Base-by-base conservation (phyloP, 192 early-diverging fungal species). In the Gryganskiella cystojenkinii region DNA sequence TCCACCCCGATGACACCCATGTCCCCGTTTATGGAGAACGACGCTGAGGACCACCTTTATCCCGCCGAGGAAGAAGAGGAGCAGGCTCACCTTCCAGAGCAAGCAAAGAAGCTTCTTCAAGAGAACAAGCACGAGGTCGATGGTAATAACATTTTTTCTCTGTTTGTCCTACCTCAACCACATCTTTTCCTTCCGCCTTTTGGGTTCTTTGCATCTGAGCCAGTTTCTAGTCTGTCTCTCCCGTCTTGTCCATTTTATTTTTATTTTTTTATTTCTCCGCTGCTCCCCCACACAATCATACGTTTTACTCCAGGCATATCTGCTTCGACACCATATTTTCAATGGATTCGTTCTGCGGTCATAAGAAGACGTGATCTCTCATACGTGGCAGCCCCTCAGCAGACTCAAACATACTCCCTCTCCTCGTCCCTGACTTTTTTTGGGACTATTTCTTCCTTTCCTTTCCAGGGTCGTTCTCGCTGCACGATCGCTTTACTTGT, bases 1-100 rank as follows among this genome's bases (percentile, higher is more conserved):
- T 66, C 71, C 10, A 67, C 71, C 42, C 71, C 74, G 22, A 78
- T 78, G 74, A 78, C 74, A 0, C 74, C 74, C 33, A 78, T 78
- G 74, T 78, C 74, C 35, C 74, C 74, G 10, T 78, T 78, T 45
- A 63, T 78, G 66, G 74, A 78, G 50, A 68, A 54, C 50, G 74
- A 78, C 28, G 31, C 71, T 33, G 71, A 78, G 43, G 66, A 78
- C 10, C 51, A 63, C 25, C 65, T 76, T 31, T 76, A 76, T 44
- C 28, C 42, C 20, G 43, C 52, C 34, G 72, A 76, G 45, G 72
- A 62, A 49, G 52, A 34, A 20, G 56, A 55, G 11, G 55, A 50
- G 47, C 52, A 40, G 28, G 13, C 47, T 40, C 28, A 49, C 45
- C 45, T 59, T 22, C 44, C 65, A 15, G 65, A 67, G 56, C 56